phyloP scores from a whole-genome alignment of 192 early-diverging fungal genomes.

The Rhizoclosmatium sp. region DNA sequence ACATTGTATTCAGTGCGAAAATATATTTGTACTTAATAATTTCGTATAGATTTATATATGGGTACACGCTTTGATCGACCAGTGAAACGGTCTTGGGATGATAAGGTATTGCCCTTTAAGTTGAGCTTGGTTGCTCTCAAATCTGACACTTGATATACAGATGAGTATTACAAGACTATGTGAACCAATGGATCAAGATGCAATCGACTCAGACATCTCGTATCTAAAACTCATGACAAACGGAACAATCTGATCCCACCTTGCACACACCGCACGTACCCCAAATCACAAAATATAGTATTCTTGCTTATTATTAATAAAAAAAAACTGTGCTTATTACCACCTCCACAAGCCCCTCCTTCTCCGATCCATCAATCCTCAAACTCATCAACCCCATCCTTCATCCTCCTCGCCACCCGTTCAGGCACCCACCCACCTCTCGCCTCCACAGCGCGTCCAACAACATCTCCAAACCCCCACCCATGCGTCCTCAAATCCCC shows the following conservation, averaged over 20 bases:
- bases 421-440: slow-evolving; percentile 35
- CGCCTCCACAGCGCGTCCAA: slow-evolving; percentile 23
- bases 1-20: too few species aligned
- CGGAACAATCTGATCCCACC: too few species aligned
- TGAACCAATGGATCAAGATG: not conserved
- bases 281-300: too few species aligned
- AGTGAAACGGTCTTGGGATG: not conserved
- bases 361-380: too few species aligned
- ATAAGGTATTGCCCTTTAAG: not conserved
- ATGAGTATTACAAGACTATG: slow-evolving; percentile 5
- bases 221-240: slow-evolving; percentile 1
- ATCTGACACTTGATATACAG: not conserved
- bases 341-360: too few species aligned
- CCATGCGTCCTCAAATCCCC: slow-evolving; percentile 45
- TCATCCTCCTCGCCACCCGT: not conserved
- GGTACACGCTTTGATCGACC: not conserved
- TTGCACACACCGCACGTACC: too few species aligned
- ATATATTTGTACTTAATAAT: not conserved
- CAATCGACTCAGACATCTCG: not conserved
- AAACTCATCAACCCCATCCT: slow-evolving; percentile 35
- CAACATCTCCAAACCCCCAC: slow-evolving; percentile 18
- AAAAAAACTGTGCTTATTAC: too few species aligned
- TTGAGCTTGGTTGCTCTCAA: not conserved
- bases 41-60: not conserved
- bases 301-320: too few species aligned